phyloP scores from a whole-genome alignment of 2,329 filamentous ascomycete genomes.

The Ascochyta koolunga region DNA sequence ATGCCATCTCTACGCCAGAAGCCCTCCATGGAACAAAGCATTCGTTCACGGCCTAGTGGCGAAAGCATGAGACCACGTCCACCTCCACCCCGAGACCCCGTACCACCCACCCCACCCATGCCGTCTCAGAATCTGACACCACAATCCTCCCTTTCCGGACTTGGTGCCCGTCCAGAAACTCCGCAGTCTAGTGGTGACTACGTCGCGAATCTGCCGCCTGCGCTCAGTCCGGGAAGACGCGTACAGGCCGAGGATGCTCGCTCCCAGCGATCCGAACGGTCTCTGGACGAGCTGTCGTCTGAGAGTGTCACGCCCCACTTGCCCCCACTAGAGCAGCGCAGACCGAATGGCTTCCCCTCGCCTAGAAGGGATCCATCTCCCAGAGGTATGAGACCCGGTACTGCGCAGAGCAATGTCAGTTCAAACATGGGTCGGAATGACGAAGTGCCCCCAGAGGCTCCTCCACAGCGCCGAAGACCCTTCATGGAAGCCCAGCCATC shows the following conservation, averaged over 20 bases:
- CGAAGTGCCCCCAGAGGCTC: conserved; percentile 36
- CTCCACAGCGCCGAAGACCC: conserved; percentile 68
- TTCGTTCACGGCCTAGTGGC: conserved; percentile 44
- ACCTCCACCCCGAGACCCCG: conserved; percentile 38
- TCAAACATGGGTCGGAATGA: conserved; percentile 39
- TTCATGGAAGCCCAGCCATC: conserved; percentile 64
- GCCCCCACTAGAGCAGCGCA: conserved; percentile 34
- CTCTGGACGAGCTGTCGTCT: conserved; percentile 33
- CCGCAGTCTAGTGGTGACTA: conserved; percentile 34
- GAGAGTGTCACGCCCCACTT: conserved; percentile 30
- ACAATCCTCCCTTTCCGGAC: conserved; percentile 49
- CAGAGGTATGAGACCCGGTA: conserved; percentile 41
- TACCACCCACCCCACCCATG: conserved; percentile 33
- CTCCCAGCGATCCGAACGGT: conserved; percentile 38
- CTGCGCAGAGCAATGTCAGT: conserved; percentile 45
- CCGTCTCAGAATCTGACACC: conserved; percentile 47
- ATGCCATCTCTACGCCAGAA: conserved; percentile 38
- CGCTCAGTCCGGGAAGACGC: conserved; percentile 36
- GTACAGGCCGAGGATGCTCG: conserved; percentile 37
- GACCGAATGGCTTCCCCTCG: conserved; percentile 37
- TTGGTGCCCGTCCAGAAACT: conserved; percentile 40
- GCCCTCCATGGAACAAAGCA: conserved; percentile 43
- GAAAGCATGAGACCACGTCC: conserved; percentile 45
- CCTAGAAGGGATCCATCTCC: conserved; percentile 41
- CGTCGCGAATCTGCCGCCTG: conserved; percentile 23